Base-by-base conservation (phyloP, 176 grass and related monocot genomes). In the Oryza punctata region DNA sequence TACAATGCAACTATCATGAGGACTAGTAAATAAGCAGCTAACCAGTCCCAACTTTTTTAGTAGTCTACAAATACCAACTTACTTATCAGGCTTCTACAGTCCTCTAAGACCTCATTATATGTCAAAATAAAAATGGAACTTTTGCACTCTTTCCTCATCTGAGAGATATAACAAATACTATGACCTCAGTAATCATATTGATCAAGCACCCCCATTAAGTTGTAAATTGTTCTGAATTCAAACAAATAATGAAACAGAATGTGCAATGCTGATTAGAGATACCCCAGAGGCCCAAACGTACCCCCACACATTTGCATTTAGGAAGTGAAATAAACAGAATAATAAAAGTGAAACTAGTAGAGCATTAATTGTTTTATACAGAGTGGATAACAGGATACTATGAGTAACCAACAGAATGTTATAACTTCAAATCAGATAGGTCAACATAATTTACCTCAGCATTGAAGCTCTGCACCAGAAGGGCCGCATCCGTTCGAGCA, bases 401-500 rank as follows among this genome's bases (percentile, higher is more conserved):
- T 21, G 52, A 57, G 50, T 54, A 54, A n/a, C 5, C 19, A 21
- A n/a, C 19, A 57, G n/a, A 76, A 61, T 3, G 49, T 29, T 26
- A 12, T 27, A 19, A 18, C 67, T 70, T 57, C 29, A 52, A 74
- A 25, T 12, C 32, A 33, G 3, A 84, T 54, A 84, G 67, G 65
- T 43, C 14, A 7, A 10, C n/a, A 68, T 33, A 45, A 52, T 76
- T 85, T 92, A 99, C 97, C 97, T 99, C 91, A 1, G 87, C 88
- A 86, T 75, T 88, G 65, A 91, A 90, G 75, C 91, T 96, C 71
- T 99, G 93, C 30, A 87, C 80, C 63, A 88, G 80, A 41, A 85
- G 91, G 3, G 83, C 49, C 50, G 87, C 83, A 69, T 86, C 85
- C 67, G 91, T 92, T 50, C 78, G 87, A 50, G 97, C 93, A 84